Evolutionary conservation across 345 rosid species (phyloP), one percentile per base, ranked within the genome.

Genomic region (sweet orange (Citrus sinensis)): DNA sequence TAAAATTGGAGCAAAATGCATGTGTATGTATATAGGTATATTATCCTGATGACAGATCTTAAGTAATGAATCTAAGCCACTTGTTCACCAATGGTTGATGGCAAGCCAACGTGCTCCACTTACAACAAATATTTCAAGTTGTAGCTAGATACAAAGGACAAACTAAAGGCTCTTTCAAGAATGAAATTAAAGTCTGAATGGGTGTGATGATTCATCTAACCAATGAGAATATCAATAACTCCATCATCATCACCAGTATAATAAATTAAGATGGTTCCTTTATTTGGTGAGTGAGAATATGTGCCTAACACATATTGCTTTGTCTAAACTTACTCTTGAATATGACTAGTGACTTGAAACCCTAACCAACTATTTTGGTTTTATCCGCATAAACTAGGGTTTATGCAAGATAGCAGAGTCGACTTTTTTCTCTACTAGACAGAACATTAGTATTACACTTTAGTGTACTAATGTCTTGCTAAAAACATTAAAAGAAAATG

Each of bases 291-390:
- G 82, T 77, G 79, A 78, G 78, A 73, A 77, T 73, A 71, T 71
- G 55, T 27, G 82, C 85, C 84, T 73, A 85, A 74, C 80, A 71
- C 71, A 9, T 29, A 67, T 75, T 84, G 88, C 84, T 86, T 78
- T 87, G 74, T 82, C 82, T 80, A 83, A 81, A 65, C 78, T 67
- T 7, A 70, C 74, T 72, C 75, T 68, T 22, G 80, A 82, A 24
- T 63, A 75, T 76, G 86, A 87, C 85, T 66, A 70, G 17, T 78
- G 79, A 86, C 69, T 79, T 79, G 86, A 85, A 82, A 66, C 81
- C 78, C 76, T 76, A 80, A 78, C 84, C 81, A 74, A 79, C 76
- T 79, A 2, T 6, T 30, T 64, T 82, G 80, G 73, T 69, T 77
- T 79, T 65, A 70, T 82, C 30, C 64, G 19, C 67, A 34, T 72